phyloP scores from a whole-genome alignment of 208 protist species.

The Leishmania turanica region DNA sequence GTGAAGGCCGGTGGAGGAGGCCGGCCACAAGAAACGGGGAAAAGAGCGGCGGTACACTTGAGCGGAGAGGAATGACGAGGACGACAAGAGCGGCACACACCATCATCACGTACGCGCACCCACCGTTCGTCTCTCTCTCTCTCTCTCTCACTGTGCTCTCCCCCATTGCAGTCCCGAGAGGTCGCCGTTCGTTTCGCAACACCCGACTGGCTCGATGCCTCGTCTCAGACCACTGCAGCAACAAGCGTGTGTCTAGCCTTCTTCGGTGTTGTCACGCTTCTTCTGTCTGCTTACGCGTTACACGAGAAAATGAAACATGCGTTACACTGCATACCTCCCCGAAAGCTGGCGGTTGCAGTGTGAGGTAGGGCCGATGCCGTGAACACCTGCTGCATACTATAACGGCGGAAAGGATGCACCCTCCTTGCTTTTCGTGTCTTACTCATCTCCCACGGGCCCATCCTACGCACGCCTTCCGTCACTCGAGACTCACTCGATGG shows the following conservation, averaged over 20 bases:
- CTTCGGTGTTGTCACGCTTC: background rate
- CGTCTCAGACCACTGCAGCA: background rate
- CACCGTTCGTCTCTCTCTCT: too few relatives aligned
- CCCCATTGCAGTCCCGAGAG: background rate
- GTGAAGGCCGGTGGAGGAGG: background rate
- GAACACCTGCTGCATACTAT: background rate
- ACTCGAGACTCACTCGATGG: slow-evolving; percentile 41
- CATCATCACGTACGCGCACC: background rate
- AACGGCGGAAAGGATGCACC: background rate
- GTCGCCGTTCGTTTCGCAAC: background rate
- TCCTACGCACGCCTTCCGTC: background rate
- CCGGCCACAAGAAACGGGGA: background rate
- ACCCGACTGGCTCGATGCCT: background rate
- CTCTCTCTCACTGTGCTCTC: background rate
- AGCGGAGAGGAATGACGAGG: background rate
- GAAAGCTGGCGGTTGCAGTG: background rate
- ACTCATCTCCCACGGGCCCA: too few relatives aligned
- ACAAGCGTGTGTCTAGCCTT: background rate
- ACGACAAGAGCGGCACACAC: background rate
- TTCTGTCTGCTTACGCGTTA: background rate
- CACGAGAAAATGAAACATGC: background rate
- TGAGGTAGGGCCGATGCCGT: background rate
- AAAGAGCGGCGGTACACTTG: background rate
- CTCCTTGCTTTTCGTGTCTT: too few relatives aligned
- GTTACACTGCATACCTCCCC: background rate